Evolutionary conservation across 495 filamentous ascomycete species (phyloP).

Genomic region (Aspergillus coremiiformis): DNA sequence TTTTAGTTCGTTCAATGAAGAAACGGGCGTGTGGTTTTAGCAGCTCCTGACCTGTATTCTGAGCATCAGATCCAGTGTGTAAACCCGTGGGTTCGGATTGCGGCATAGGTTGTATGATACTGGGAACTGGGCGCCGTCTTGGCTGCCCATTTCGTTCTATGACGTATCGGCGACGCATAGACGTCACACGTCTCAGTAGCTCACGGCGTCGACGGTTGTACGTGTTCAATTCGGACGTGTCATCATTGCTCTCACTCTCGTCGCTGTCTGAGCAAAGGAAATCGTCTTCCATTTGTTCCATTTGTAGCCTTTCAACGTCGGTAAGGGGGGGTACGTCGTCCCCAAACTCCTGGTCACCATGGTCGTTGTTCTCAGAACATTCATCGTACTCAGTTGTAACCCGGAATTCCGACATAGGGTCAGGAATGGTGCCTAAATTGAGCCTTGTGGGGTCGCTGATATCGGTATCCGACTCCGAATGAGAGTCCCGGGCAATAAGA

Average conservation of each 20-base stretch:
- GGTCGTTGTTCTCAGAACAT: slow-evolving; percentile 33
- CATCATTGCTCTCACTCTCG: slow-evolving; percentile 43
- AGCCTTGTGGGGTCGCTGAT: slow-evolving; percentile 1
- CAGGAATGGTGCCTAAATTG: slow-evolving; percentile 9
- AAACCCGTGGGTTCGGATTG: slow-evolving; percentile 4
- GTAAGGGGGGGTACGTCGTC: slow-evolving; percentile 11
- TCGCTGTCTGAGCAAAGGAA: slow-evolving; percentile 44
- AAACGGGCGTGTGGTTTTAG: slow-evolving; percentile 69
- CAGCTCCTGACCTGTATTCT: slow-evolving; percentile 36
- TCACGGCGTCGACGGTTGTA: slow-evolving; percentile 27
- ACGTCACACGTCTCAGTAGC: slow-evolving; percentile 18
- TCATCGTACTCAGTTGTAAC: slow-evolving; percentile 47
- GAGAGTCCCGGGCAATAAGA: slow-evolving; percentile 19
- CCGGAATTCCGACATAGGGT: slow-evolving; percentile 34
- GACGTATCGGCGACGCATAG: slow-evolving; percentile 19
- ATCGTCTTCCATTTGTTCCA: slow-evolving; percentile 27
- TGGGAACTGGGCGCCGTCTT: slow-evolving; percentile 22
- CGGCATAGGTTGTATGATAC: slow-evolving; percentile 22
- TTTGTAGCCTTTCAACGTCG: slow-evolving; percentile 20
- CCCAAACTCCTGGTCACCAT: slow-evolving; percentile 4
- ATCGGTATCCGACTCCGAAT: slow-evolving; percentile 20
- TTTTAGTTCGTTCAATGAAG: slow-evolving; percentile 71
- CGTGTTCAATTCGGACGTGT: slow-evolving; percentile 14
- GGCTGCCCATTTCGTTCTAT: slow-evolving; percentile 12
- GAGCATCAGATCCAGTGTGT: neutral